Evolutionary conservation across 2,329 filamentous ascomycete species (phyloP), one percentile per base, ranked within the genome.

Genomic region (Ophiostoma ulmi): DNA sequence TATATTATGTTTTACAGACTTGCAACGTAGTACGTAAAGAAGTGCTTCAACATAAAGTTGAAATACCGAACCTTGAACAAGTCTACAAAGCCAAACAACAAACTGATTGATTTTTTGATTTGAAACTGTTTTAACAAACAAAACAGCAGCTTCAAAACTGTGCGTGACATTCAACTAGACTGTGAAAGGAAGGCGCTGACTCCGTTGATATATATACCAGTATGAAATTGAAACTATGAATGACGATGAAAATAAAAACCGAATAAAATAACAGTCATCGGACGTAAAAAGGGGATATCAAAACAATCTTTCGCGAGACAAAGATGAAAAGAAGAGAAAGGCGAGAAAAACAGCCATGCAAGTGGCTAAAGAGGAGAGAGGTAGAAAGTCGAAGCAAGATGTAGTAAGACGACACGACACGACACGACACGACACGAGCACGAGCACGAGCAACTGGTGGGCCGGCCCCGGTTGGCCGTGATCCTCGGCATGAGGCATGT

Each of bases 281-380:
- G 64, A 5, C 64, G n/a, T 66, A 26, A 66, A 66, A n/a, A 65
- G 8, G 64, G 64, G 64, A 66, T 66, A 66, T 66, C 64, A 22
- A 66, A 41, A 22, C 11, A 20, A 26, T 38, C n/a, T 66, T 66
- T 36, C n/a, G 36, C 20, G n/a, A 17, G n/a, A 66, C 64, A 66
- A 66, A 66, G 64, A 41, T 20, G 38, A 41, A 66, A 6, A 66
- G 14, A 39, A 17, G 8, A 8, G 17, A 66, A 66, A 44, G 5
- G 31, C 11, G 14, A 64, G 61, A 17, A 38, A 65, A 65, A 38
- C 6, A 65, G 14, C 44, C 14, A 48, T 48, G 44, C 2, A 13
- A 13, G 38, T 39, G 10, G 38, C 38, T 39, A 13, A 39, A 55
- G 48, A n/a, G 20, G 48, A n/a, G 20, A 22, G n/a, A 22, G n/a